Evolutionary conservation across 1,139 yeast genomes (phyloP).

Genomic region (Chernovozyma aurita): DNA sequence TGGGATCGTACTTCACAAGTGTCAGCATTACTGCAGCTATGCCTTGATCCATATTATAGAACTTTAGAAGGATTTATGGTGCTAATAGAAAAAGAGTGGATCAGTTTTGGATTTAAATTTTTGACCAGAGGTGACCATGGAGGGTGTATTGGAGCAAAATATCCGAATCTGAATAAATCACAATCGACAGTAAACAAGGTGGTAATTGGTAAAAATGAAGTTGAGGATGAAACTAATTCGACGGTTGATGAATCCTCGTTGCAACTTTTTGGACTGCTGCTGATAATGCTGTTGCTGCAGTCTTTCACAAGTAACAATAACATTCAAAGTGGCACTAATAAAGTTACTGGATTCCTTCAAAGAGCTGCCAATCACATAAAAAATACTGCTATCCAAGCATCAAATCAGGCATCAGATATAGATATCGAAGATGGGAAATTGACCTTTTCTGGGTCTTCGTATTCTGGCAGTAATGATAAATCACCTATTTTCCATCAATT

Average conservation of each 20-base stretch:
- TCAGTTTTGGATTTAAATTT: constrained; percentile 89
- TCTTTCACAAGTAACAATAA: neutral
- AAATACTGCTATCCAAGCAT: constrained; percentile 32
- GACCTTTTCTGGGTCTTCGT: constrained; percentile 19
- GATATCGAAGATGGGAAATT: constrained; percentile 11
- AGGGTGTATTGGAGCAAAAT: constrained; percentile 40
- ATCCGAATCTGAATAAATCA: neutral
- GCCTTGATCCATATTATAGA: constrained; percentile 86
- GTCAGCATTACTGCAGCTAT: constrained; percentile 76
- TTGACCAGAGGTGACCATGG: constrained; percentile 78
- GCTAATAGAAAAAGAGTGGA: constrained; percentile 90
- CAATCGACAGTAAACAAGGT: constrained; percentile 4
- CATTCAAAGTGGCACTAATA: too few relatives aligned
- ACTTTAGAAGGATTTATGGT: constrained; percentile 84
- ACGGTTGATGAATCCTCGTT: neutral
- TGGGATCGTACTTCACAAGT: constrained; percentile 97
- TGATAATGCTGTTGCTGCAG: neutral
- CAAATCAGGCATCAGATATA: constrained; percentile 10
- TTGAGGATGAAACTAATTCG: neutral
- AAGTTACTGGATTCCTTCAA: constrained; percentile 29
- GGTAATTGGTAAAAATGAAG: neutral
- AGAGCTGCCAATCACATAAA: constrained; percentile 42
- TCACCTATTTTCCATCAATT: constrained; percentile 95
- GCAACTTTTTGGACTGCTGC: neutral
- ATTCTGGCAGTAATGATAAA: constrained; percentile 43